Conservation (phyloP, 306 rosid genomes). For the Gastrolobium bilobum region DNA sequence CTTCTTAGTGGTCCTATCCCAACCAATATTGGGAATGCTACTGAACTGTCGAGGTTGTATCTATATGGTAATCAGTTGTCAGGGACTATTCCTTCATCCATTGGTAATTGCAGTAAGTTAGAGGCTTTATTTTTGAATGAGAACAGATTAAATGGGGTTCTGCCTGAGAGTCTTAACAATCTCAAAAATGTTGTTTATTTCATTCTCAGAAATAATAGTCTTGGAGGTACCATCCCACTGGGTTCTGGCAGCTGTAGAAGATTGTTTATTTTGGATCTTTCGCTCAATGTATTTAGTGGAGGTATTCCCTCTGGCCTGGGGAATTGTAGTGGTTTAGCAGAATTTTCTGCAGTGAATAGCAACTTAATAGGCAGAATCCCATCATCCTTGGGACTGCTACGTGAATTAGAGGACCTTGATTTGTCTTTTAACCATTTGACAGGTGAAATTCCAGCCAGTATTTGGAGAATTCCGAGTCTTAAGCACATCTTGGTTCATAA, state of each 20-base stretch:
- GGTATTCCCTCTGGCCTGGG: conserved; percentile 70
- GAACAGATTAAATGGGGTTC: conserved; percentile 60
- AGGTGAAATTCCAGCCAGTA: conserved; percentile 76
- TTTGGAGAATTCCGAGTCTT: conserved; percentile 87
- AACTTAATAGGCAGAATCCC: conserved; percentile 72
- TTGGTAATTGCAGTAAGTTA: conserved; percentile 59
- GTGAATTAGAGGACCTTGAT: conserved; percentile 57
- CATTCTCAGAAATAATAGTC: conserved; percentile 44
- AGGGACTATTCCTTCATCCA: conserved; percentile 58
- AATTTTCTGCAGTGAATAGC: conserved; percentile 48
- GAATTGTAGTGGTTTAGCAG: conserved; percentile 58
- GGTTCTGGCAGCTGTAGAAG: conserved; percentile 62
- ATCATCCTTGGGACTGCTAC: conserved; percentile 71
- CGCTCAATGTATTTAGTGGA: conserved; percentile 62
- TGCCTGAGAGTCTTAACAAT: conserved; percentile 70
- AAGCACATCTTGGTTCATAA: conserved; percentile 61
- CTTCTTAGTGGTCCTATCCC: conserved; percentile 62
- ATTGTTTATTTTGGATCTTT: conserved; percentile 55
- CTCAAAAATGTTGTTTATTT: conserved; percentile 57
- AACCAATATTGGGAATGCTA: conserved; percentile 57
- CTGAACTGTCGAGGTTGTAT: conserved; percentile 43
- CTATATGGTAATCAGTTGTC: conserved; percentile 52
- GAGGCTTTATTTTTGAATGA: conserved; percentile 46
- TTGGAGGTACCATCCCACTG: conserved; percentile 69
- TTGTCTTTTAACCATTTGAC: conserved; percentile 62